Evolutionary conservation across 495 filamentous ascomycete species (phyloP).

Genomic region (Aspergillus campestris): DNA sequence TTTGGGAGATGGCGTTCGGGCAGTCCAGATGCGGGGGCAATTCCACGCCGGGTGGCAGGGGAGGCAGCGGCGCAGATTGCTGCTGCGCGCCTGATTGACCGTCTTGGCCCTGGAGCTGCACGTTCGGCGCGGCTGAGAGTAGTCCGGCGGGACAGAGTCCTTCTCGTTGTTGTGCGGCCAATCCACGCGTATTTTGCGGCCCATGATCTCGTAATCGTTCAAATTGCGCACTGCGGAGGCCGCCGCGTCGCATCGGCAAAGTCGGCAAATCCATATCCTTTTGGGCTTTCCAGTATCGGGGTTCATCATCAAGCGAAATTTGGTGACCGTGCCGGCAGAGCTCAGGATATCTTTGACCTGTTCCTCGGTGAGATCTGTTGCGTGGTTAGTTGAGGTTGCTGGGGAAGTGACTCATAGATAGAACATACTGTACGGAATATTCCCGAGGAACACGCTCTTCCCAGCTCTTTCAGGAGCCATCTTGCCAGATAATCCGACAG

Average conservation of each 20-base stretch:
- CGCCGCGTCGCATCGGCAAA: slow-evolving; percentile 85
- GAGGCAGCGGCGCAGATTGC: slow-evolving; percentile 50
- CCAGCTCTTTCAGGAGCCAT: slow-evolving; percentile 51
- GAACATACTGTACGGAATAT: slow-evolving; percentile 60
- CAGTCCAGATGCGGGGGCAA: slow-evolving; percentile 71
- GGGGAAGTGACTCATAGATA: not conserved
- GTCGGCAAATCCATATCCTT: slow-evolving; percentile 92
- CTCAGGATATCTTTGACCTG: slow-evolving; percentile 88
- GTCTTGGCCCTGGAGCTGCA: slow-evolving; percentile 21
- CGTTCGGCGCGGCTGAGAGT: slow-evolving; percentile 22
- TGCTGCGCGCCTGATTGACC: slow-evolving; percentile 29
- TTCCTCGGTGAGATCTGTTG: slow-evolving; percentile 79
- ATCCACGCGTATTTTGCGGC: slow-evolving; percentile 86
- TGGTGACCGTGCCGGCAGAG: slow-evolving; percentile 78
- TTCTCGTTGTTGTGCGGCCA: slow-evolving; percentile 86
- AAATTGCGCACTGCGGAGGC: slow-evolving; percentile 92
- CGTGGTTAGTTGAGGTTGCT: slow-evolving; percentile 6
- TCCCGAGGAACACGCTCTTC: slow-evolving; percentile 75
- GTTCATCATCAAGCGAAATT: slow-evolving; percentile 92
- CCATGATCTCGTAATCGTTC: slow-evolving; percentile 94
- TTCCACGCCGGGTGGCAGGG: slow-evolving; percentile 76
- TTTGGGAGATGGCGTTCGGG: slow-evolving; percentile 84
- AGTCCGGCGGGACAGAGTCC: slow-evolving; percentile 54
- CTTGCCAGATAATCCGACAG: slow-evolving; percentile 10
- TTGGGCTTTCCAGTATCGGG: slow-evolving; percentile 91